phyloP scores from a whole-genome alignment of 306 rosid species.

The Senna tora region DNA sequence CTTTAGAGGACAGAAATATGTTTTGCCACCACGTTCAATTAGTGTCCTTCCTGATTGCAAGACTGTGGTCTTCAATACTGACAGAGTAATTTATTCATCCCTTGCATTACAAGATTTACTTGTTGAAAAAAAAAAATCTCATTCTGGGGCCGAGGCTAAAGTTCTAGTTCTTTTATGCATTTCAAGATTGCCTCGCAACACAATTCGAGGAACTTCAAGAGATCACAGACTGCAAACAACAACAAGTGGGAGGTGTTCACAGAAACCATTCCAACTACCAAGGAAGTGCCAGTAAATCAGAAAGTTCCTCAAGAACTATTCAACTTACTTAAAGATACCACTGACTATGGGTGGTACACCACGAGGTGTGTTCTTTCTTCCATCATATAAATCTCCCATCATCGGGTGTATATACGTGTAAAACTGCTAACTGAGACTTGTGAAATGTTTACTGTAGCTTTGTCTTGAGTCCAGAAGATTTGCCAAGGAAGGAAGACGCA shows the following conservation, averaged over 20 bases:
- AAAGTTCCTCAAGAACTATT: slow-evolving; percentile 64
- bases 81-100: slow-evolving; percentile 44
- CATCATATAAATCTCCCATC: neutral
- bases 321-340: slow-evolving; percentile 62
- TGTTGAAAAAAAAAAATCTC: neutral
- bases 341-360: slow-evolving; percentile 89
- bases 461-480: slow-evolving; percentile 60
- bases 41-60: slow-evolving; percentile 93
- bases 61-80: slow-evolving; percentile 76
- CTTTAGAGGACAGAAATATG: slow-evolving; percentile 55
- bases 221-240: slow-evolving; percentile 44
- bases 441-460: slow-evolving; percentile 53
- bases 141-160: neutral
- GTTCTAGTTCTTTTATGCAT: slow-evolving; percentile 1
- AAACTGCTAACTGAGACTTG: neutral
- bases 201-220: slow-evolving; percentile 62
- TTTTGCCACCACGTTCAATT: slow-evolving; percentile 78
- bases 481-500: slow-evolving; percentile 56
- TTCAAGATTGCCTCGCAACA: slow-evolving; percentile 79
- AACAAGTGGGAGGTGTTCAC: slow-evolving; percentile 64
- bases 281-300: slow-evolving; percentile 38
- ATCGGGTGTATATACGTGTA: neutral
- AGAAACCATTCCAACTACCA: slow-evolving; percentile 62
- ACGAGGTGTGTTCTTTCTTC: slow-evolving; percentile 57
- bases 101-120: slow-evolving; percentile 30